Base-by-base conservation (phyloP, 2,329 filamentous ascomycete species). In the Aspergillus sp. region DNA sequence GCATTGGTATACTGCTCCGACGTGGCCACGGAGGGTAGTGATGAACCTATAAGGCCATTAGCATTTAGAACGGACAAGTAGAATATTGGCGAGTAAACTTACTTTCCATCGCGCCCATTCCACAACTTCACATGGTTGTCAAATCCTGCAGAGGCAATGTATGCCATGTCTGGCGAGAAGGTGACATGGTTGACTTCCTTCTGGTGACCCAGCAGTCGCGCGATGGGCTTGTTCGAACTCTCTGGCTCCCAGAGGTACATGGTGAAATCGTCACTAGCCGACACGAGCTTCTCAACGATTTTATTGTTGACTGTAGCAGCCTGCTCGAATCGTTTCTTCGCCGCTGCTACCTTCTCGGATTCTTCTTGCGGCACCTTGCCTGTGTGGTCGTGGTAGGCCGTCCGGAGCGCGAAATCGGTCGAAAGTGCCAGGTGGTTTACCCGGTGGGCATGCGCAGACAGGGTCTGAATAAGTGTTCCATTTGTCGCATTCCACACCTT, bases 111-210 rank as follows among this genome's bases (percentile, higher is more conserved):
- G 63, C 80, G 78, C 2, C 85, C 86, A 56, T 84, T 88, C 90
- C 90, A 97, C 22, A 96, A 72, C 71, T 95, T 95, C 58, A 91
- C 89, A 60, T 91, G 88, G 65, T 97, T 98, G 67, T 98, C 93
- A 73, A 91, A 98, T 3, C 85, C 85, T 7, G 88, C 84, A 33
- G 87, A 94, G 7, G 93, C 93, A 59, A 98, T 90, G 49, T 91
- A 79, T 7, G 81, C 77, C 30, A 90, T 91, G 62, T 97, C 90
- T 0, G 91, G 90, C 1, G 89, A 95, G 70, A 97, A 97, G 0
- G 85, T 86, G 43, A 97, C 90, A 64, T 96, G 88, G 67, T 97
- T 96, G 57, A 97, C 90, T 63, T 91, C 88, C 71, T 97, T 97
- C 66, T 96, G 89, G 62, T 98, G 93, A 2, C 93, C 93, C n/a